Percentiles rank a stretch among this genome's conserved stretches.
These are phyloP conservation scores for Microdochium nivale DNA, from an alignment of 2,329 filamentous ascomycete species.

Conservation along the genomic window DNA sequence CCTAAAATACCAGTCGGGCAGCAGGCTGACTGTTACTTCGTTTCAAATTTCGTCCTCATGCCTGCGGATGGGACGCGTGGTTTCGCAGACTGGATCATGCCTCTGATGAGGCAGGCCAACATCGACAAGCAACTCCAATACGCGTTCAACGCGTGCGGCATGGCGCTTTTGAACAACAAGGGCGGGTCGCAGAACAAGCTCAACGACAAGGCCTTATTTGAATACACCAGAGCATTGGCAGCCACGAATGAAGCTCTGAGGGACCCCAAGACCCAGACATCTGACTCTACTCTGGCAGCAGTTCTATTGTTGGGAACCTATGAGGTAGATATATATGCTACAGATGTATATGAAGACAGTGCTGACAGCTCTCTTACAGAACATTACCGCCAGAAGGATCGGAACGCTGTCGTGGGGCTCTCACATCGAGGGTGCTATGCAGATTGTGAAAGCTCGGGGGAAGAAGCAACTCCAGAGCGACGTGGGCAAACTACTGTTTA, in stretches of 20 bases:
- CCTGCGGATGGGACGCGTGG: slow-evolving; percentile 40
- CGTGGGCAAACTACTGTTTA: slow-evolving; percentile 45
- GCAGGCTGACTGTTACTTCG: slow-evolving; percentile 49
- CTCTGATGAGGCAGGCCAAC: slow-evolving; percentile 34
- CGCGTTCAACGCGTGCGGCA: slow-evolving; percentile 51
- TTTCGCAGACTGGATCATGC: slow-evolving; percentile 50
- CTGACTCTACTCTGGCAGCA: slow-evolving; percentile 50
- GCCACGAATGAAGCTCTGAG: slow-evolving; percentile 43
- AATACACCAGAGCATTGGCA: slow-evolving; percentile 46
- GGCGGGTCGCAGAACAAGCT: slow-evolving; percentile 24
- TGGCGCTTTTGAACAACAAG: slow-evolving; percentile 48
- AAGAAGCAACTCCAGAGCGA: slow-evolving; percentile 45
- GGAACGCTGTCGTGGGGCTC: slow-evolving; percentile 52
- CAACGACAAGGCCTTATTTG: slow-evolving; percentile 32
- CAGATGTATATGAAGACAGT: not conserved
- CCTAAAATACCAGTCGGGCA: slow-evolving; percentile 38
- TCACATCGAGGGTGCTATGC: slow-evolving; percentile 56
- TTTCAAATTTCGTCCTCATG: slow-evolving; percentile 51
- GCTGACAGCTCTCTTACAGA: slow-evolving; percentile 15
- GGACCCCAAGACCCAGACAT: slow-evolving; percentile 36
- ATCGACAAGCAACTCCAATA: slow-evolving; percentile 39
- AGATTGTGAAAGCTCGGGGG: slow-evolving; percentile 49
- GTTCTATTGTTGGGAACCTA: slow-evolving; percentile 53
- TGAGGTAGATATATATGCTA: slow-evolving; percentile 31
- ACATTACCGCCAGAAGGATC: slow-evolving; percentile 44